Evolutionary conservation across 176 grass and related monocot species (phyloP).

Genomic region (Eragrostis nindensis): DNA sequence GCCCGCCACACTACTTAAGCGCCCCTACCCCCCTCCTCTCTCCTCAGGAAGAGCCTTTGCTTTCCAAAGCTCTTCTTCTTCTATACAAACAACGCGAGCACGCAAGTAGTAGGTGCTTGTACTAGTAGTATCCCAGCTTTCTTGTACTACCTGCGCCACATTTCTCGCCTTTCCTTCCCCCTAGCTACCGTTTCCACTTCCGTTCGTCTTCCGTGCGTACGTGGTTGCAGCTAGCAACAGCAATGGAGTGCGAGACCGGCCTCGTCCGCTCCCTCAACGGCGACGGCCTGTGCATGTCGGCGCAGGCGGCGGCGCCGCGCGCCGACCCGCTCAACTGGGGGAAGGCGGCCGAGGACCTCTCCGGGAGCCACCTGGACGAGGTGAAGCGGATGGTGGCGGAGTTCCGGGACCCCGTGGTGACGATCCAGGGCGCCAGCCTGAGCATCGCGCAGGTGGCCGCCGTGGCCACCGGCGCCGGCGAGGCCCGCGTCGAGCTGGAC

Average conservation of each 20-base stretch:
- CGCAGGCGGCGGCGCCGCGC: conserved; percentile 1
- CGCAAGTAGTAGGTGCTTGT: background rate
- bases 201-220: background rate
- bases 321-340: conserved; percentile 80
- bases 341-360: conserved; percentile 56
- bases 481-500: conserved; percentile 75
- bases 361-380: conserved; percentile 81
- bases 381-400: conserved; percentile 87
- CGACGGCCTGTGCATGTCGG: conserved; percentile 50
- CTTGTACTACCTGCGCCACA: too few relatives aligned
- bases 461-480: conserved; percentile 56
- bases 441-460: conserved; percentile 83
- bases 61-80: conserved; percentile 61
- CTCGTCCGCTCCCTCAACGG: conserved; percentile 48
- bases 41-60: conserved; percentile 50
- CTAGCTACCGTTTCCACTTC: background rate
- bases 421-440: conserved; percentile 74
- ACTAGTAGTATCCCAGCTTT: conserved; percentile 13
- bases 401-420: conserved; percentile 57
- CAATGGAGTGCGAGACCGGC: conserved; percentile 43
- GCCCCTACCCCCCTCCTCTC: background rate
- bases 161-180: background rate
- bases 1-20: conserved; percentile 63
- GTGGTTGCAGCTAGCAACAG: background rate
- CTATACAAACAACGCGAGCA: background rate